Base-by-base conservation (phyloP, 345 rosid species). In the Lepidium didymum region DNA sequence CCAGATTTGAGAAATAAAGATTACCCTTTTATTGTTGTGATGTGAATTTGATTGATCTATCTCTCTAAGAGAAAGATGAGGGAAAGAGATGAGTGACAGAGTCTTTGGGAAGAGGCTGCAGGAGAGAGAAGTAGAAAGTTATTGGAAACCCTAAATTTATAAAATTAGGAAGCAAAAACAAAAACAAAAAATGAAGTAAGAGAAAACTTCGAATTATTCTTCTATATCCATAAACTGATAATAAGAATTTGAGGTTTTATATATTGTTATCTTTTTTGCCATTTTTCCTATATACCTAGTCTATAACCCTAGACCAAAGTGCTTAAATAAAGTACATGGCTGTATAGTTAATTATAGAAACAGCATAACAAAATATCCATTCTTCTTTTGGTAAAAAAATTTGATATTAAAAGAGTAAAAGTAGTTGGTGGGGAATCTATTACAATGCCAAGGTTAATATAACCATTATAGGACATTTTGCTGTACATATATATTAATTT, bases 301-400 rank as follows among this genome's bases (percentile, higher is more conserved):
- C 67, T 62, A 63, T 45, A 76, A 64, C 70, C 79, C 82, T 82
- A 82, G 57, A 43, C 58, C 61, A 54, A 62, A 27, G 46, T 62
- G 40, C 54, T 68, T 62, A 59, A 58, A n/a, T 31, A 62, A 55
- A 68, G 51, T 45, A 59, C 47, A 58, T 54, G 27, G 16, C 33
- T 29, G 43, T 19, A 63, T 57, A 47, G 14, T 69, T 25, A 21
- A 37, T 4, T 56, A 10, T 68, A 27, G 31, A 54, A 33, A 27
- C 11, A 52, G 46, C 67, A 84, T 85, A 74, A 85, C 78, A 77
- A 68, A 58, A 77, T 75, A 82, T 62, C 78, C 82, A 18, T 86
- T 84, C 95, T 84, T 81, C 76, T 84, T 84, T 86, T 81, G 83
- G 91, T 67, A 83, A 77, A 69, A 76, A 69, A 53, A 7, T 2